A percentile compares a stretch with the other conserved stretches of the same genome.
phyloP scores from a whole-genome alignment of 2,329 filamentous ascomycete genomes.

The Colletotrichum orbiculare region DNA sequence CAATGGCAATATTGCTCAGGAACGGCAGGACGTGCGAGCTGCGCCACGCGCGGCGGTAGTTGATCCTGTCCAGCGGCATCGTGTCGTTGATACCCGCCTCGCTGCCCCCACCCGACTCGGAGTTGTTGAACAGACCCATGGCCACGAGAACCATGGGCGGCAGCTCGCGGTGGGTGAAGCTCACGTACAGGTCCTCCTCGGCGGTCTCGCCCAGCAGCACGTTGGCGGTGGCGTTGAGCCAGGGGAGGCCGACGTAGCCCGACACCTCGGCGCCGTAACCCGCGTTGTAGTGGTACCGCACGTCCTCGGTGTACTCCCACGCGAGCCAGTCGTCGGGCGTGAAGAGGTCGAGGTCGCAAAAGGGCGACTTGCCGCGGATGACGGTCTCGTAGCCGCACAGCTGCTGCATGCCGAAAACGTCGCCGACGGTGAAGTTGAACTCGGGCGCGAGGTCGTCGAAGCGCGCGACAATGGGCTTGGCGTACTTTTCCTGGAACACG shows the following conservation, averaged over 20 bases:
- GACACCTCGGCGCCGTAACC: constrained; percentile 71
- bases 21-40: constrained; percentile 73
- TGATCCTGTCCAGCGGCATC: constrained; percentile 72
- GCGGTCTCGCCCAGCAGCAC: constrained; percentile 55
- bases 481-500: constrained; percentile 65
- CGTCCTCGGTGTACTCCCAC: constrained; percentile 73
- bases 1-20: constrained; percentile 73
- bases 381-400: constrained; percentile 75
- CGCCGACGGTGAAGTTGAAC: constrained; percentile 72
- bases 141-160: constrained; percentile 75
- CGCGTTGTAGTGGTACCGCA: constrained; percentile 73
- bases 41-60: constrained; percentile 72
- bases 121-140: constrained; percentile 78
- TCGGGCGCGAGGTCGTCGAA: constrained; percentile 61
- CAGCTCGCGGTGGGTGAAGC: constrained; percentile 76
- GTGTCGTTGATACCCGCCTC: constrained; percentile 67
- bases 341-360: constrained; percentile 70
- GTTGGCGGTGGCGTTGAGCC: constrained; percentile 70
- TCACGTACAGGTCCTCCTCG: constrained; percentile 71
- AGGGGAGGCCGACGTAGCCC: constrained; percentile 71
- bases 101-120: constrained; percentile 56
- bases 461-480: constrained; percentile 68
- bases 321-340: constrained; percentile 72
- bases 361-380: constrained; percentile 69
- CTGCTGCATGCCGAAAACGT: constrained; percentile 74